These are phyloP conservation scores for Lantana camara DNA, from an alignment of 257 asterid species.

Conservation along the genomic window DNA sequence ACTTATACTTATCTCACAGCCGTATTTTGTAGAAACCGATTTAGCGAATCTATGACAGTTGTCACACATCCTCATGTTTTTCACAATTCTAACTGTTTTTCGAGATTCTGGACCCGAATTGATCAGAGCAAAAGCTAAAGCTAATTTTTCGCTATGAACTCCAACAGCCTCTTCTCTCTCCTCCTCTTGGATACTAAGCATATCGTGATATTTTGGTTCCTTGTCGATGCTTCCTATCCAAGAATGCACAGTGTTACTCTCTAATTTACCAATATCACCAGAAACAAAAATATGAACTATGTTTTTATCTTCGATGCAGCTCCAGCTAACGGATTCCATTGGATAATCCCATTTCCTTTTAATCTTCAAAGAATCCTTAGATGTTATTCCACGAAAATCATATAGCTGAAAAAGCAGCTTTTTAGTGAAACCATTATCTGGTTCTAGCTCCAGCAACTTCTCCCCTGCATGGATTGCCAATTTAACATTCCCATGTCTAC, in stretches of 20 bases:
- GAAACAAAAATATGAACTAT: conserved; percentile 47
- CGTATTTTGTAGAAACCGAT: conserved; percentile 43
- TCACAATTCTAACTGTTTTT: conserved; percentile 52
- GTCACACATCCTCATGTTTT: conserved; percentile 70
- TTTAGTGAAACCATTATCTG: conserved; percentile 45
- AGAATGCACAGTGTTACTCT: conserved; percentile 37
- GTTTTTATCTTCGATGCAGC: conserved; percentile 66
- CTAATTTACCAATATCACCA: conserved; percentile 38
- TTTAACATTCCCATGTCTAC: conserved; percentile 55
- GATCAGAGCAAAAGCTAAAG: conserved; percentile 59
- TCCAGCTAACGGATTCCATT: conserved; percentile 41
- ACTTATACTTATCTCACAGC: conserved; percentile 55
- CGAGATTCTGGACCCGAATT: conserved; percentile 34
- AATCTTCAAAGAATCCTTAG: conserved; percentile 39
- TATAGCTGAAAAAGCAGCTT: conserved; percentile 48
- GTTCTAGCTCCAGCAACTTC: conserved; percentile 65
- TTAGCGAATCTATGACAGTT: conserved; percentile 70
- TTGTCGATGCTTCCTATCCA: conserved; percentile 50
- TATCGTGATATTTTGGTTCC: conserved; percentile 32
- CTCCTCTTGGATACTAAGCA: conserved; percentile 57
- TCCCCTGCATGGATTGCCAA: conserved; percentile 72
- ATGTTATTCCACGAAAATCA: conserved; percentile 41
- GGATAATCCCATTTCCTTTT: conserved; percentile 44
- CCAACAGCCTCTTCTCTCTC: conserved; percentile 50
- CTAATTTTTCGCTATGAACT: conserved; percentile 74